Conservation (phyloP, 257 asterid species). For the Lycium barbarum region DNA sequence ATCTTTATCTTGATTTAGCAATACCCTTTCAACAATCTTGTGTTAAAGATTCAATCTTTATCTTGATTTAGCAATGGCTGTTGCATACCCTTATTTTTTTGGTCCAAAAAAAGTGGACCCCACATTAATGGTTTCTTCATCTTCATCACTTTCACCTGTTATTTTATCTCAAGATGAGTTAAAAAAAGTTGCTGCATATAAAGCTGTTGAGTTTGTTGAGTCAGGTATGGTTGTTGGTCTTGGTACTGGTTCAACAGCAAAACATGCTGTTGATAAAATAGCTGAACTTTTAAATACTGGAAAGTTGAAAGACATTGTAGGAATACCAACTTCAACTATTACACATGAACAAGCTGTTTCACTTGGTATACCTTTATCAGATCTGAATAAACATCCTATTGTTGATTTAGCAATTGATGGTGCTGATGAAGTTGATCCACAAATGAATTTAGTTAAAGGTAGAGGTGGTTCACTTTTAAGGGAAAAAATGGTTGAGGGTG, state of each 20-base stretch:
- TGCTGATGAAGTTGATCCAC: constrained; percentile 71
- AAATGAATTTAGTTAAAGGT: constrained; percentile 70
- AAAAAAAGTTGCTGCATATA: constrained; percentile 49
- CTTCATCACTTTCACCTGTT: constrained; percentile 37
- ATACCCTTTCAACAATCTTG: neutral
- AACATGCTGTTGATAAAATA: constrained; percentile 49
- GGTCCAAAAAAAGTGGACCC: constrained; percentile 41
- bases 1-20: constrained; percentile 7
- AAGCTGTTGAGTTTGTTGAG: constrained; percentile 53
- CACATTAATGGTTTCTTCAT: constrained; percentile 44
- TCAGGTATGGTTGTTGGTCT: constrained; percentile 57
- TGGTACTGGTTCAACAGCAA: constrained; percentile 59
- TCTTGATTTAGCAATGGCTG: constrained; percentile 50
- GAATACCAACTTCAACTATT: constrained; percentile 52
- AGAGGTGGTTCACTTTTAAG: constrained; percentile 62
- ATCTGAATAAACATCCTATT: constrained; percentile 62
- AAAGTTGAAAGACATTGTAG: constrained; percentile 42
- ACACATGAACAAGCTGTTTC: constrained; percentile 61
- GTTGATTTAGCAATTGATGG: constrained; percentile 75
- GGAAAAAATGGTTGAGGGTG: constrained; percentile 54
- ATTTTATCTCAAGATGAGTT: constrained; percentile 49
- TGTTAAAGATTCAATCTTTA: neutral
- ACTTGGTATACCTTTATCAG: constrained; percentile 64
- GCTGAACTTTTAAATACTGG: constrained; percentile 47
- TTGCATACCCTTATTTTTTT: constrained; percentile 52